Base-by-base conservation (phyloP, 139 green algal species). In the Coelastrella sp. region DNA sequence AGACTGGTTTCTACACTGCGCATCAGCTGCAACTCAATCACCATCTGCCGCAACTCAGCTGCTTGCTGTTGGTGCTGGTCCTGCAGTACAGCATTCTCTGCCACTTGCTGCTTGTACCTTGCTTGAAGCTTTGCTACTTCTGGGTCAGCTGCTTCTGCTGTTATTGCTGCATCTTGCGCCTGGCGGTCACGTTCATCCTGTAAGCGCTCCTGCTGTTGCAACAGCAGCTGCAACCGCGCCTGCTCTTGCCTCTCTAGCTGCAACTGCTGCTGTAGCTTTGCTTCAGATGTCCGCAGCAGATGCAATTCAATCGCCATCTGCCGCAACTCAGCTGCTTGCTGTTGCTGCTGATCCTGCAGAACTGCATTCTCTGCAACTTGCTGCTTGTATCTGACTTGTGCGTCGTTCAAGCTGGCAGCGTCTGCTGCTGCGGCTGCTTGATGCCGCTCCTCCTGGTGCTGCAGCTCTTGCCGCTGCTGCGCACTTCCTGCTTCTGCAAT, bases 221-320 rank as follows among this genome's bases (percentile, higher is more conserved):
- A 1, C 32, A 47, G 32, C 32, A 47, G 32, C 32, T 47, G 32
- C 32, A 47, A 47, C 32, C 32, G 32, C 32, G 32, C 32, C 32
- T 47, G 32, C 32, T 47, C 32, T 47, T 47, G 32, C 0, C 32
- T 0, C 32, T 78, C 23, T 47, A 56, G 58, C 80, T 87, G 60
- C 82, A 64, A 32, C 82, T 87, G 82, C 82, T 78, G 32, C 82
- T 78, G 82, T 23, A 59, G 77, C 22, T 61, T 87, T 20, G 17
- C 73, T 14, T 87, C 60, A 61, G 22, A n/a, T 3, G 23, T 17
- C 5, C 56, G 8, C 4, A 47, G 19, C 17, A 75, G 17, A 54
- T 73, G 19, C 17, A 83, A 57, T 54, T 87, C 60, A 60, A 23
- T 20, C 56, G 7, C 58, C 10, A 11, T 6, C 14, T 87, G 32